Conservation (phyloP, 2,329 filamentous ascomycete genomes). For the Fusarium sambucinum region DNA sequence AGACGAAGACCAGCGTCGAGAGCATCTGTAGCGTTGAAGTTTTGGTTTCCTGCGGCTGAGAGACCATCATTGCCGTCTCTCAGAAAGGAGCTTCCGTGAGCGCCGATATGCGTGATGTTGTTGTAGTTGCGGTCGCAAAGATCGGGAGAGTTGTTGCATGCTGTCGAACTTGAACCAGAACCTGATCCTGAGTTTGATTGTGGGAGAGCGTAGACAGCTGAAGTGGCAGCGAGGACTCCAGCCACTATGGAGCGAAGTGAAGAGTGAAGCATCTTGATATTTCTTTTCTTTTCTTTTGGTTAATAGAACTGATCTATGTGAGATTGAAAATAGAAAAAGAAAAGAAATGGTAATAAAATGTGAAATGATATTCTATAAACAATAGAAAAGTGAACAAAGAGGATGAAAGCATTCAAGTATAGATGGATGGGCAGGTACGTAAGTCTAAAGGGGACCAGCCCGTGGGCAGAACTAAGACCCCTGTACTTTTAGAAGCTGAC, state of each 20-base stretch:
- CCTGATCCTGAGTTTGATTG: constrained; percentile 41
- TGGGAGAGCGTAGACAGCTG: constrained; percentile 45
- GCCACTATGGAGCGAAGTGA: constrained; percentile 40
- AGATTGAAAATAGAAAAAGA: background rate
- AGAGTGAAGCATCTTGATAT: constrained; percentile 37
- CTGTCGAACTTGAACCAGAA: constrained; percentile 48
- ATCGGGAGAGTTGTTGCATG: constrained; percentile 84
- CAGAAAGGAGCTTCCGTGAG: constrained; percentile 80
- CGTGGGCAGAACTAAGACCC: background rate
- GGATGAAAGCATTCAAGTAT: constrained; percentile 7
- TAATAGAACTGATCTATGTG: background rate
- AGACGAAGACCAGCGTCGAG: constrained; percentile 78
- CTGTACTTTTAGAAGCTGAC: constrained; percentile 43
- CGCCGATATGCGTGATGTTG: constrained; percentile 82
- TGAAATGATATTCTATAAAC: constrained; percentile 6
- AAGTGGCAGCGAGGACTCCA: constrained; percentile 39
- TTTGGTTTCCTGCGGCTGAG: constrained; percentile 78
- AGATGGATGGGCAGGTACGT: constrained; percentile 6
- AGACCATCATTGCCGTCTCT: constrained; percentile 70
- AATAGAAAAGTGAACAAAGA: constrained; percentile 23
- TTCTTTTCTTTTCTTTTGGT: background rate
- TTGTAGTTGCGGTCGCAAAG: constrained; percentile 79
- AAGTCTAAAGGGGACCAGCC: constrained; percentile 22
- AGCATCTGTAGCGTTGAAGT: constrained; percentile 77
- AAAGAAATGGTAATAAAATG: background rate